Evolutionary conservation across 2,329 filamentous ascomycete genomes (phyloP).

Genomic region (Moelleriella libera): DNA sequence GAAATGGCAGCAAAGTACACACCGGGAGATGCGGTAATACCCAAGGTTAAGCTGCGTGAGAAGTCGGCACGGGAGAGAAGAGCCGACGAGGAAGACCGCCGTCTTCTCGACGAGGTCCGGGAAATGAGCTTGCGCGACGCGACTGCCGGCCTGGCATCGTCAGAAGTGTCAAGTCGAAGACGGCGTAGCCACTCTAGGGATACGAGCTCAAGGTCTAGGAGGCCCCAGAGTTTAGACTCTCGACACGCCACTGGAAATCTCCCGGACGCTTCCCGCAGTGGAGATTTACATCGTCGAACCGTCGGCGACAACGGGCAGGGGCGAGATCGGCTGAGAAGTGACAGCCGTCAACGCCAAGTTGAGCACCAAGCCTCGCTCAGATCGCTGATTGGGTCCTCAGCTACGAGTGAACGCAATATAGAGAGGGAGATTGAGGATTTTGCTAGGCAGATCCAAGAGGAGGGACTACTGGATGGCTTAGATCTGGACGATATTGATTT

Average conservation of each 20-base stretch:
- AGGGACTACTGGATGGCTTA: slow-evolving; percentile 75
- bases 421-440: slow-evolving; percentile 86
- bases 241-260: slow-evolving; percentile 11
- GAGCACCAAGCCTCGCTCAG: slow-evolving; percentile 84
- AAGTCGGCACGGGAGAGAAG: slow-evolving; percentile 38
- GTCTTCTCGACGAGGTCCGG: slow-evolving; percentile 57
- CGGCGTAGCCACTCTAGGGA: slow-evolving; percentile 21
- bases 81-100: slow-evolving; percentile 51
- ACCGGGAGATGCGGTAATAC: slow-evolving; percentile 69
- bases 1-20: slow-evolving; percentile 66
- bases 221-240: slow-evolving; percentile 16
- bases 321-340: slow-evolving; percentile 23
- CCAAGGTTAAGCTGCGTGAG: slow-evolving; percentile 36
- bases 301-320: slow-evolving; percentile 23
- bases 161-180: slow-evolving; percentile 14
- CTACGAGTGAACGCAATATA: slow-evolving; percentile 63
- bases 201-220: slow-evolving; percentile 15
- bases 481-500: slow-evolving; percentile 80
- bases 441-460: slow-evolving; percentile 74
- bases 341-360: slow-evolving; percentile 44
- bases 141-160: slow-evolving; percentile 29
- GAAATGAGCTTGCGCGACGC: slow-evolving; percentile 60
- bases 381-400: slow-evolving; percentile 68
- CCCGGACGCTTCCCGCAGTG: slow-evolving; percentile 10
- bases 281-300: slow-evolving; percentile 12